These are phyloP conservation scores for Penicillium crystallinum DNA, from an alignment of 495 filamentous ascomycete genomes.

Conservation along the genomic window DNA sequence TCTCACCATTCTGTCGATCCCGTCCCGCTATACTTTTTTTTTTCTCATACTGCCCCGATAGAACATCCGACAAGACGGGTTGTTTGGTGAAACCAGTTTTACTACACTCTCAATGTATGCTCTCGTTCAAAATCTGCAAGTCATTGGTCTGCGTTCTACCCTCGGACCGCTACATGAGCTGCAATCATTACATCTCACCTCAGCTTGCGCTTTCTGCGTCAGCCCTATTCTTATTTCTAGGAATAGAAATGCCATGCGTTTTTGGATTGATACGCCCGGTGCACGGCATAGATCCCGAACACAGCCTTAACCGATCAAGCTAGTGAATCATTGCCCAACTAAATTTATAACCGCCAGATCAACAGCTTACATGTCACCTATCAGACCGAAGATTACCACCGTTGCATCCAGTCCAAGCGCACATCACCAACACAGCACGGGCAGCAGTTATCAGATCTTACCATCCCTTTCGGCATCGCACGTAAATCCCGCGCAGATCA, in stretches of 20 bases:
- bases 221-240: conserved; percentile 2
- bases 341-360: neutral
- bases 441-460: neutral
- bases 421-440: neutral
- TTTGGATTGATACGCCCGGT: neutral
- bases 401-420: neutral
- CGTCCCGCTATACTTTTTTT: neutral
- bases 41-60: neutral
- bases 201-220: conserved; percentile 6
- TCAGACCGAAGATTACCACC: neutral
- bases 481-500: neutral
- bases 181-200: conserved; percentile 6
- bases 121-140: neutral
- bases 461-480: neutral
- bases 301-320: neutral
- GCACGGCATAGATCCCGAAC: neutral
- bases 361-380: neutral
- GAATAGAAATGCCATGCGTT: neutral
- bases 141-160: neutral
- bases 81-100: neutral
- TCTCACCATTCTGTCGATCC: neutral
- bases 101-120: neutral
- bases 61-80: neutral
- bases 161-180: neutral
- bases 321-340: neutral